Percentiles rank a stretch among this genome's conserved stretches.
Evolutionary conservation across 2,329 filamentous ascomycete species (phyloP).

Genomic region (Colletotrichum sp.): DNA sequence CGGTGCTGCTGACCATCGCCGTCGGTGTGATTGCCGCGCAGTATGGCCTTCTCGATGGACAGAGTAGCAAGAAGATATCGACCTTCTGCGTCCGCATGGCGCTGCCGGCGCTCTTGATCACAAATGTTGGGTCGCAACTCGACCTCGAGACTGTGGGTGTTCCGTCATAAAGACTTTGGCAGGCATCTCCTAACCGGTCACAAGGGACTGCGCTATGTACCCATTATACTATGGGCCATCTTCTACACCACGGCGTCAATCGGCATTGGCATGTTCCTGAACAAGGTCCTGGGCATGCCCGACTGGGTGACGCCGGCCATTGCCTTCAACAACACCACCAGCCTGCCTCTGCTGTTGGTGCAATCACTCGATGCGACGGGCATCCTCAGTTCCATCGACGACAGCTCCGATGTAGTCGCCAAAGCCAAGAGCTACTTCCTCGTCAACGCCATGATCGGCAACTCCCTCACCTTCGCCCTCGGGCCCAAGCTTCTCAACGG

Average conservation of each 20-base stretch:
- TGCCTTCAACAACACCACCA: slow-evolving; percentile 56
- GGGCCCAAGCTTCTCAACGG: slow-evolving; percentile 46
- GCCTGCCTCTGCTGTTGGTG: slow-evolving; percentile 50
- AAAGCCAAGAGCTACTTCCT: slow-evolving; percentile 71
- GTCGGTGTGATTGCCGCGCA: slow-evolving; percentile 47
- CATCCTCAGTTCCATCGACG: slow-evolving; percentile 56
- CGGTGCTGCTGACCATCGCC: slow-evolving; percentile 50
- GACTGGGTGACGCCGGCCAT: slow-evolving; percentile 50
- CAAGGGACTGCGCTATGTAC: slow-evolving; percentile 35
- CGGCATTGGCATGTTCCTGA: slow-evolving; percentile 40
- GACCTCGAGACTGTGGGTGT: slow-evolving; percentile 33
- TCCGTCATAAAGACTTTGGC: neutral
- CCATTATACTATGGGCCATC: slow-evolving; percentile 47
- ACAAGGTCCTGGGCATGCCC: slow-evolving; percentile 44
- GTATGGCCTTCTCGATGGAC: slow-evolving; percentile 39
- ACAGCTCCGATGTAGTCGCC: slow-evolving; percentile 52
- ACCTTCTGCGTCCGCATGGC: slow-evolving; percentile 53
- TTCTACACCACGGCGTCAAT: slow-evolving; percentile 36
- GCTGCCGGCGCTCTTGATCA: slow-evolving; percentile 49
- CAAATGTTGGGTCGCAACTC: slow-evolving; percentile 48
- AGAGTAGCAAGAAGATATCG: slow-evolving; percentile 45
- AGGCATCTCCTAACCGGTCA: neutral
- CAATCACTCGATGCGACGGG: slow-evolving; percentile 53
- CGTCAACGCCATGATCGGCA: slow-evolving; percentile 68
- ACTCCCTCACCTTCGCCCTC: slow-evolving; percentile 68